Evolutionary conservation across 768 basidiomycete genomes (phyloP), one percentile per base, ranked within the genome.

Genomic region (Suillus occidentalis): DNA sequence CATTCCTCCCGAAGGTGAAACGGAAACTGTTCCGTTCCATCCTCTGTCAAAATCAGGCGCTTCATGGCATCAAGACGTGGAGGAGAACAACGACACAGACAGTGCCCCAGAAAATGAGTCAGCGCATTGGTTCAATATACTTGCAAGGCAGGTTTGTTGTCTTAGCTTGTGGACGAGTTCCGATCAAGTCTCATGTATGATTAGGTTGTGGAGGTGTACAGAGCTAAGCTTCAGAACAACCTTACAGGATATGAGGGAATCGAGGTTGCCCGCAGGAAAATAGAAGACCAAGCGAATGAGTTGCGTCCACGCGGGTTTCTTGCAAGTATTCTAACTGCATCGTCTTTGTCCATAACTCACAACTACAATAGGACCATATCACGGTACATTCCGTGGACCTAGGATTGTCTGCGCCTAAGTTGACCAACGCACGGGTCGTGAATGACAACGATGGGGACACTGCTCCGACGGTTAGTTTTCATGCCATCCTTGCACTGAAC

Each of bases 41-140:
- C 85, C 88, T 3, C 82, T 82, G 64, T 77, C 84, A 57, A 85
- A 85, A 68, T 80, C 77, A 31, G 82, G 86, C 68, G 76, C 81
- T 39, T 72, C 79, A 34, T 79, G 79, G 57, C 80, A 81, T 60
- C 77, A 75, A 45, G 55, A 65, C 16, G 66, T 58, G 8, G 47
- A 66, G 13, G 68, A 66, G n/a, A 61, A 58, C 31, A 31, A 31
- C 7, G 60, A 58, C 10, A 50, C 57, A n/a, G 22, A 61, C 13
- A 28, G 63, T 12, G 2, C 20, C 31, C 58, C 42, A 62, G 60
- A 66, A 70, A 67, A 55, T 40, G 97, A 98, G 75, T 91, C 93
- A 1, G 85, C 89, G 31, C 92, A 93, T 71, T 99, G 97, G 97
- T 84, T 99, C 66, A 99, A 97, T 74, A 80, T 86, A 25, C 81